These are phyloP conservation scores for Chlamydomonas eustigma DNA, from an alignment of 139 green algal species.

Conservation along the genomic window DNA sequence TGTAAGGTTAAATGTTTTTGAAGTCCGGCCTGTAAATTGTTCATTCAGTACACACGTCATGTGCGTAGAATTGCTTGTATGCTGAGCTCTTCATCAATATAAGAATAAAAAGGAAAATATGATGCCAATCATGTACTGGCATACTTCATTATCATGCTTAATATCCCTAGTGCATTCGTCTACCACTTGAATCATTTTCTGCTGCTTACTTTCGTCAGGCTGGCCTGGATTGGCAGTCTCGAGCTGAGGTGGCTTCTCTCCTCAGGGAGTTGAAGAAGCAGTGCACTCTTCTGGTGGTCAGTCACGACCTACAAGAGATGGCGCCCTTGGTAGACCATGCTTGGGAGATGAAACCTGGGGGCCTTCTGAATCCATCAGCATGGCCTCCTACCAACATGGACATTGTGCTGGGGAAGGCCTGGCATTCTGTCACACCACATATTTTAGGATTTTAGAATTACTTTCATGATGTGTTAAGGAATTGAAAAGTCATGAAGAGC, in stretches of 20 bases:
- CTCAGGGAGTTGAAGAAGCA: constrained; percentile 61
- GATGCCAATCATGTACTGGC: too few species aligned
- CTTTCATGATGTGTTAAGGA: constrained; percentile 4
- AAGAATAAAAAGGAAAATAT: too few species aligned
- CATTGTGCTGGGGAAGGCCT: constrained; percentile 8
- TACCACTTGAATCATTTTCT: too few species aligned
- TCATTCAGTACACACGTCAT: too few species aligned
- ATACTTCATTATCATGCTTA: too few species aligned
- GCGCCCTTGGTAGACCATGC: constrained; percentile 65
- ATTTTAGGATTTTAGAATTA: neutral
- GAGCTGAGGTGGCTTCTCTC: constrained; percentile 36
- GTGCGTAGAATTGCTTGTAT: too few species aligned
- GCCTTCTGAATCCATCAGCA: constrained; percentile 30
- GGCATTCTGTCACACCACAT: neutral
- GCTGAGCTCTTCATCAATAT: too few species aligned
- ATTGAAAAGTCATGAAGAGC: too few species aligned
- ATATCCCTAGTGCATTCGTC: too few species aligned
- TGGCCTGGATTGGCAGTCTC: constrained; percentile 75
- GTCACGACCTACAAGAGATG: constrained; percentile 81
- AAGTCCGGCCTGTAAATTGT: too few species aligned
- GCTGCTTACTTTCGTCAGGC: constrained; percentile 6
- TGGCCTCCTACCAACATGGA: constrained; percentile 37
- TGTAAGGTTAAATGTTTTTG: too few species aligned
- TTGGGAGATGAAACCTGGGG: constrained; percentile 63
- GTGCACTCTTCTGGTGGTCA: constrained; percentile 84